These are phyloP conservation scores for Saturnispora zaruensis DNA, from an alignment of 805 yeast genomes.

Conservation along the genomic window DNA sequence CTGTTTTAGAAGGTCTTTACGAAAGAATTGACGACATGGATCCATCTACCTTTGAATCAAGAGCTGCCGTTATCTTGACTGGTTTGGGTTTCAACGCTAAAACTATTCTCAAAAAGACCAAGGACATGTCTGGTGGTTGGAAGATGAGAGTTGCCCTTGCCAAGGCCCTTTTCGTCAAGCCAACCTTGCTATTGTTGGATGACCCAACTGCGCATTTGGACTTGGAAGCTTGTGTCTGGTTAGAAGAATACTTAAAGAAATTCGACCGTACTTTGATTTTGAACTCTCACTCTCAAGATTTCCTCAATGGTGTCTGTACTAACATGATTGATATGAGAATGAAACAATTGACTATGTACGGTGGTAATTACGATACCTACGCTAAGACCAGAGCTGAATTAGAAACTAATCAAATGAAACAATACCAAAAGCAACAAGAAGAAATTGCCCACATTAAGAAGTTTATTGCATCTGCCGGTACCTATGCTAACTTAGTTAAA, in stretches of 20 bases:
- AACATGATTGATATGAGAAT: slow-evolving; percentile 97
- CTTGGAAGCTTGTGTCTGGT: slow-evolving; percentile 99
- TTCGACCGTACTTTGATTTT: slow-evolving; percentile 89
- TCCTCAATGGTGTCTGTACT: slow-evolving; percentile 96
- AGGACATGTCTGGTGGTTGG: slow-evolving; percentile 99
- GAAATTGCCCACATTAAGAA: slow-evolving; percentile 97
- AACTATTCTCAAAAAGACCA: slow-evolving; percentile 88
- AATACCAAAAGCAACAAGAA: slow-evolving; percentile 94
- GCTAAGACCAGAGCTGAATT: slow-evolving; percentile 87
- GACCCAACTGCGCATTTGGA: slow-evolving; percentile 99
- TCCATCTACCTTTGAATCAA: slow-evolving; percentile 88
- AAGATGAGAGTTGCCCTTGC: slow-evolving; percentile 99
- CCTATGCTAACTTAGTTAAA: slow-evolving; percentile 95
- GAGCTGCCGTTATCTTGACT: slow-evolving; percentile 91
- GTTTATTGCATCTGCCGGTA: slow-evolving; percentile 99
- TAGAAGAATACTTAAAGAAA: slow-evolving; percentile 93
- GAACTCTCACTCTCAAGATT: slow-evolving; percentile 98
- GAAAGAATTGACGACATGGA: slow-evolving; percentile 96
- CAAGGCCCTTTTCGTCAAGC: slow-evolving; percentile 96
- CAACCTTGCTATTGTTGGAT: slow-evolving; percentile 87
- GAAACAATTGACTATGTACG: slow-evolving; percentile 65
- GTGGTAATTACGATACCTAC: slow-evolving; percentile 98
- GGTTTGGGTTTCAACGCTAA: slow-evolving; percentile 92
- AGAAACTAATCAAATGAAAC: slow-evolving; percentile 98
- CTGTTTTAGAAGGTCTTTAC: slow-evolving; percentile 74